A percentile compares a stretch with the other conserved stretches of the same genome.
phyloP scores from a whole-genome alignment of 1,139 yeast genomes.

The Geotrichum restrictum region DNA sequence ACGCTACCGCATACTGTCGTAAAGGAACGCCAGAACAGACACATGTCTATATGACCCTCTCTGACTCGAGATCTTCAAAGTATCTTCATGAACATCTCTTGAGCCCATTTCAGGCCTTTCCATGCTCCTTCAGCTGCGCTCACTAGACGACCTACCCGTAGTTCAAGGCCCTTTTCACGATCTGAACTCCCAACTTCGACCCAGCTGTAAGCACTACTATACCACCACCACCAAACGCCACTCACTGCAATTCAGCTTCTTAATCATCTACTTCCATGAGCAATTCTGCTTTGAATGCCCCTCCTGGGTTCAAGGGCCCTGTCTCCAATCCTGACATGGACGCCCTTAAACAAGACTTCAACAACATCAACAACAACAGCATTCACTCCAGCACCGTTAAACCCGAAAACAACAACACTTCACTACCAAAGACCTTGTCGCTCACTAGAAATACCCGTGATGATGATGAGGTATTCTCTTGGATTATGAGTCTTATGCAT shows the following conservation, averaged over 20 bases:
- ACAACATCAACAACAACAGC: conserved; percentile 8
- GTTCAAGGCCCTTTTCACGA: too few relatives aligned
- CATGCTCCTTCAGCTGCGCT: too few relatives aligned
- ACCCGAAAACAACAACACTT: neutral
- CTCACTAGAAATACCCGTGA: conserved; percentile 53
- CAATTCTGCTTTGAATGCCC: too few relatives aligned
- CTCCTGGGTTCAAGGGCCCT: neutral
- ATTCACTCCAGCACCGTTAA: neutral
- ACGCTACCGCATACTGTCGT: too few relatives aligned
- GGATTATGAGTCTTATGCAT: conserved; percentile 85
- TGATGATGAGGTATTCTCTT: conserved; percentile 81
- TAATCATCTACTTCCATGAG: too few relatives aligned
- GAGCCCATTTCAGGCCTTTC: conserved; percentile 8
- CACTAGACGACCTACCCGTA: too few relatives aligned
- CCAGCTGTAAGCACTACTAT: conserved; percentile 4
- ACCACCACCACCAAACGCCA: neutral
- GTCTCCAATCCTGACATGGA: neutral
- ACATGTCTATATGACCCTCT: neutral
- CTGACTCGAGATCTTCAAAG: neutral
- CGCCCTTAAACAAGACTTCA: neutral
- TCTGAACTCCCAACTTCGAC: conserved; percentile 6
- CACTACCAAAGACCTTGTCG: neutral
- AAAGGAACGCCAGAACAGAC: too few relatives aligned
- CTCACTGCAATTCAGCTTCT: too few relatives aligned
- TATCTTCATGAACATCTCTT: neutral